These are phyloP conservation scores for Xylariales sp. DNA, from an alignment of 2,329 filamentous ascomycete species.

Conservation along the genomic window DNA sequence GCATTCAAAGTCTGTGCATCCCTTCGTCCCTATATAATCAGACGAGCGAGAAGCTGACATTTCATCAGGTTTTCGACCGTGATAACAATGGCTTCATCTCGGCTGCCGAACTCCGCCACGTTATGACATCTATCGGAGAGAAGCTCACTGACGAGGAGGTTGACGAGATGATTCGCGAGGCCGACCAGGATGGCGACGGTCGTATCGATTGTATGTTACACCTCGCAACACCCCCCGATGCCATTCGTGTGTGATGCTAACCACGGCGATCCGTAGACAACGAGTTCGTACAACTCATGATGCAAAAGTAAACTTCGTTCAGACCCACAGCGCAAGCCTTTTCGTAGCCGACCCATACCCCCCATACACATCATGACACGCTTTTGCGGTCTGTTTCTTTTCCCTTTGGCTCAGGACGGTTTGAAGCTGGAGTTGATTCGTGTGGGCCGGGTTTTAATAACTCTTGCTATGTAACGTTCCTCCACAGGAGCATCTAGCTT, in stretches of 20 bases:
- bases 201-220: constrained; percentile 81
- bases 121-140: constrained; percentile 93
- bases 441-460: constrained; percentile 26
- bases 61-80: constrained; percentile 77
- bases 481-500: constrained; percentile 10
- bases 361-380: constrained; percentile 44
- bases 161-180: constrained; percentile 93
- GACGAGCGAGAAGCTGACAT: constrained; percentile 36
- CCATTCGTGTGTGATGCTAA: constrained; percentile 40
- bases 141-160: constrained; percentile 92
- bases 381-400: constrained; percentile 42
- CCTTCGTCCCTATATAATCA: constrained; percentile 12
- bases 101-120: constrained; percentile 85
- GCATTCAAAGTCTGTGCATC: constrained; percentile 77
- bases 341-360: constrained; percentile 45
- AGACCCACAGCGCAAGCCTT: constrained; percentile 39
- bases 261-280: constrained; percentile 72
- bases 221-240: background rate
- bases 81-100: constrained; percentile 95
- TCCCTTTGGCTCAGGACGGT: constrained; percentile 22
- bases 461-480: constrained; percentile 21
- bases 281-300: constrained; percentile 94
- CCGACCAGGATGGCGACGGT: constrained; percentile 89
- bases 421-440: constrained; percentile 30
- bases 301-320: constrained; percentile 79